These are phyloP conservation scores for Populus hybrid DNA, from an alignment of 441 rosid genomes.

Conservation along the genomic window DNA sequence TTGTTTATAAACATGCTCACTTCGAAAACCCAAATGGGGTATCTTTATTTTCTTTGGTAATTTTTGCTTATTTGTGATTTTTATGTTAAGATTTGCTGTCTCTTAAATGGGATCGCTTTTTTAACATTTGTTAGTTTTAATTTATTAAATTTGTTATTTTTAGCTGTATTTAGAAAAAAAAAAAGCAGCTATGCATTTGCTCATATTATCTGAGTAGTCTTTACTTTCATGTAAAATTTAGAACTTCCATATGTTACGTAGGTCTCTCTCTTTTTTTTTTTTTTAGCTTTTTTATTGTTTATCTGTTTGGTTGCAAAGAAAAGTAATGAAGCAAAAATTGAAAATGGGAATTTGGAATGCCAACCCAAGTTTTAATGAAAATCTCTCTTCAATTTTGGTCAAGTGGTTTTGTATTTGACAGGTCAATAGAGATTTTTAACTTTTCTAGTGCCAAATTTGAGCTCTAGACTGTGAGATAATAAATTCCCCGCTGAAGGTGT, in stretches of 20 bases:
- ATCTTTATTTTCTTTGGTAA: conserved; percentile 20
- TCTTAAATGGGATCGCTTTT: conserved; percentile 5
- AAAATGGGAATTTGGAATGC: background rate
- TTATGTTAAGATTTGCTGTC: conserved; percentile 19
- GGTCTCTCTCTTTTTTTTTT: background rate
- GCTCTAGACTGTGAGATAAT: background rate
- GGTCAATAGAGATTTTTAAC: background rate
- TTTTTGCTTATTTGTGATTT: conserved; percentile 9
- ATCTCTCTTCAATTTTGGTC: background rate
- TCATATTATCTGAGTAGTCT: background rate
- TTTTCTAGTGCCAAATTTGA: conserved; percentile 1
- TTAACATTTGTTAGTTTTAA: background rate
- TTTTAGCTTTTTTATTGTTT: background rate
- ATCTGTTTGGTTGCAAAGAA: background rate
- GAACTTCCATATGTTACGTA: background rate
- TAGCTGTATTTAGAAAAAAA: background rate
- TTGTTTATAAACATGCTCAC: background rate
- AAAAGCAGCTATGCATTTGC: background rate
- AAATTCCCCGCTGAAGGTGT: background rate
- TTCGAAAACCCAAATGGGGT: conserved; percentile 25
- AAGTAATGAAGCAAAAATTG: background rate
- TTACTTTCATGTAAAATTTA: background rate
- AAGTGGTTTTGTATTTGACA: background rate
- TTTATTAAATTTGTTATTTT: background rate
- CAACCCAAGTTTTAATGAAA: background rate